phyloP scores from a whole-genome alignment of 208 protist genomes.

The Acanthamoeba polyphaga region DNA sequence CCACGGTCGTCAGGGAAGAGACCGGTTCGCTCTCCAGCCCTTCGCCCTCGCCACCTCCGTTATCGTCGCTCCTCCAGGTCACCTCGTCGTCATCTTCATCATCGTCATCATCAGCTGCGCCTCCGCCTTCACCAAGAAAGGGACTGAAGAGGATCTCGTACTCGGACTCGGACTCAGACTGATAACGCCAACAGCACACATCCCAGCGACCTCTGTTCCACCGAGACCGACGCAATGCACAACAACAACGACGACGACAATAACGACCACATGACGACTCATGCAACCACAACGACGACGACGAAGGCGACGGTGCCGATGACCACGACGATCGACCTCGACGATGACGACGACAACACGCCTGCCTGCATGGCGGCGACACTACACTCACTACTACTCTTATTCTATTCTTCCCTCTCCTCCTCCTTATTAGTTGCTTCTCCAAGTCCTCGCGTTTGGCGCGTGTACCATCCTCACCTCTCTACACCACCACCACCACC shows the following conservation, averaged over 20 bases:
- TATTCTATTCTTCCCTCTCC: not conserved
- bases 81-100: not conserved
- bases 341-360: not conserved
- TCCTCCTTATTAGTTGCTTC: not conserved
- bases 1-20: not conserved
- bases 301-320: not conserved
- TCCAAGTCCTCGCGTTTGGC: not conserved
- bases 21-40: not conserved
- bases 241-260: no score
- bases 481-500: not conserved
- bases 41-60: not conserved
- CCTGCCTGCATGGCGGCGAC: no score
- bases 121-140: not conserved
- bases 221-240: not conserved
- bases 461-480: not conserved
- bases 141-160: not conserved
- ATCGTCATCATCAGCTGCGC: not conserved
- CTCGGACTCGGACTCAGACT: not conserved
- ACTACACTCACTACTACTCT: not conserved
- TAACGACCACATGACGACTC: not conserved
- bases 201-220: not conserved
- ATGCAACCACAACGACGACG: not conserved
- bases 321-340: not conserved
- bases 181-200: not conserved
- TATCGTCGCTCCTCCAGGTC: not conserved